Conservation (phyloP, 2,329 filamentous ascomycete species). For the Leptodontidium sp. region DNA sequence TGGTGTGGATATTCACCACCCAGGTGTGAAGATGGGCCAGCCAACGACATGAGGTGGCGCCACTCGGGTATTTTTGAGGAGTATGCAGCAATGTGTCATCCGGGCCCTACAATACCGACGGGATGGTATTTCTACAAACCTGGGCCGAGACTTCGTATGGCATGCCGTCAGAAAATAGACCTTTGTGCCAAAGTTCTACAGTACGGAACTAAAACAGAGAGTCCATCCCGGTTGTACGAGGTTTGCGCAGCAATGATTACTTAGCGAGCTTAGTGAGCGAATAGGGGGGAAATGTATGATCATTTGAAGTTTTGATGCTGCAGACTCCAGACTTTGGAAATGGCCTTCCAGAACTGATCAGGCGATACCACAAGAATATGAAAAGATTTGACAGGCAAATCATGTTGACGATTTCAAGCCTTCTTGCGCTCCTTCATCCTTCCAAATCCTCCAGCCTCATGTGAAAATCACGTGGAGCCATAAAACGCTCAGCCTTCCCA, state of each 20-base stretch:
- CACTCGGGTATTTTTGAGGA: not conserved
- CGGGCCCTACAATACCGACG: not conserved
- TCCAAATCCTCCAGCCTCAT: not conserved
- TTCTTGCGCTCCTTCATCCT: slow-evolving; percentile 16
- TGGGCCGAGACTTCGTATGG: slow-evolving; percentile 1
- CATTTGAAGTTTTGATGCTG: not conserved
- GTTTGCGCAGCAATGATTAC: slow-evolving; percentile 9
- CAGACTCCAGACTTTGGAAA: not conserved
- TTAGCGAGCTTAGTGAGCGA: not conserved
- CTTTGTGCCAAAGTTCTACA: not conserved
- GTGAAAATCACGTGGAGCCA: slow-evolving; percentile 4
- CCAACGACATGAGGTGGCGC: not conserved
- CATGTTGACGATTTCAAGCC: slow-evolving; percentile 5
- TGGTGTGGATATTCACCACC: too few species aligned
- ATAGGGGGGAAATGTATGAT: not conserved
- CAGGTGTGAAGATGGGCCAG: not conserved
- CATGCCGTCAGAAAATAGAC: slow-evolving; percentile 1
- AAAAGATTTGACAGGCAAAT: not conserved
- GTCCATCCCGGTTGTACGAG: not conserved
- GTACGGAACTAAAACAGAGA: not conserved
- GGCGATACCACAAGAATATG: not conserved
- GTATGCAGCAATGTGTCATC: not conserved
- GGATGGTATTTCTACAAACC: not conserved
- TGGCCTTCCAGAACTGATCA: not conserved
- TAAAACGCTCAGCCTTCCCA: slow-evolving; percentile 3